A percentile compares a stretch with the other conserved stretches of the same genome.
Conservation (phyloP, 1,284 basidiomycete genomes). For the Irpex sp. region DNA sequence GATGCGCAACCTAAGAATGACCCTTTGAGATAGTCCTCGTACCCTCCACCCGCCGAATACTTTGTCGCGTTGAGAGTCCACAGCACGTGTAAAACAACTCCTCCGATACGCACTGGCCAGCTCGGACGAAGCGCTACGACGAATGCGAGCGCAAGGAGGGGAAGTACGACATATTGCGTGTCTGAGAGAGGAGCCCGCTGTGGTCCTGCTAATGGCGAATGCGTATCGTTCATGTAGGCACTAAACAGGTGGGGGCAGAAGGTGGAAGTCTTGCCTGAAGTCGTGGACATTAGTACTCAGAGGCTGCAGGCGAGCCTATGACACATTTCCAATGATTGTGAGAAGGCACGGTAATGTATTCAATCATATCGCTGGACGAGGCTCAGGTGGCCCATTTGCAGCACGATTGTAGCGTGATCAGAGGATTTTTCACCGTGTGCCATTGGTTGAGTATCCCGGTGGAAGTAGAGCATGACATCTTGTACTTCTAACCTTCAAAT, state of each 20-base stretch:
- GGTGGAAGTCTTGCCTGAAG: background rate
- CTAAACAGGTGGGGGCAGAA: background rate
- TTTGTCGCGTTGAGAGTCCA: background rate
- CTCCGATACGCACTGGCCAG: background rate
- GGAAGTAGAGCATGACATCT: background rate
- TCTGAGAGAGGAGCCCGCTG: background rate
- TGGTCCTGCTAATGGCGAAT: background rate
- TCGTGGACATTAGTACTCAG: background rate
- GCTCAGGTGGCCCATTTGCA: background rate
- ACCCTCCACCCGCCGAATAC: background rate
- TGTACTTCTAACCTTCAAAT: background rate
- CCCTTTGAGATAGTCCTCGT: constrained; percentile 1
- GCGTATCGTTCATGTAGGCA: background rate
- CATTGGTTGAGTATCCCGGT: background rate
- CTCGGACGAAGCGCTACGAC: background rate
- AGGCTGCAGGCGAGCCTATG: background rate
- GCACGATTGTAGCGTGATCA: background rate
- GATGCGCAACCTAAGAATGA: background rate
- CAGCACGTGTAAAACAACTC: background rate
- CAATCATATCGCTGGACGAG: background rate
- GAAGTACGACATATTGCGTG: background rate
- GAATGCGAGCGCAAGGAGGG: background rate
- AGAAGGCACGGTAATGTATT: background rate
- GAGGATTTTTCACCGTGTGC: background rate
- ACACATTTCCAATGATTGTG: background rate